Conservation (phyloP, 139 green algal genomes). For the Bryopsis sp. region DNA sequence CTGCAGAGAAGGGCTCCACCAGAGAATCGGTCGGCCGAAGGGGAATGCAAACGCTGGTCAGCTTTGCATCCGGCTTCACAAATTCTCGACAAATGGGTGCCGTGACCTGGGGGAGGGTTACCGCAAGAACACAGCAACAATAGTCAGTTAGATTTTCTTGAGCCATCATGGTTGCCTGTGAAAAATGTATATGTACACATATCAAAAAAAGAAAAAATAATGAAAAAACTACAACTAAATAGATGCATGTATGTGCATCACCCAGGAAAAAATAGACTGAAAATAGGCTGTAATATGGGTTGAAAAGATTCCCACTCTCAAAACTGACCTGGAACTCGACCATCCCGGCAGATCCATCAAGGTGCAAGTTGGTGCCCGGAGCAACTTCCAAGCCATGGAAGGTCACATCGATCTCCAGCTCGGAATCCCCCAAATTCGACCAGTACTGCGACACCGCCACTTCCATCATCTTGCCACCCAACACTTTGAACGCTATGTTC, state of each 20-base stretch:
- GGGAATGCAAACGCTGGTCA: slow-evolving; percentile 47
- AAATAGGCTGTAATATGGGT: no score
- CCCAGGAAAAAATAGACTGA: no score
- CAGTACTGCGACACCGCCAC: slow-evolving; percentile 11
- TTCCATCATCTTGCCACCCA: slow-evolving; percentile 13
- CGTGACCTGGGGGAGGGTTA: slow-evolving; percentile 16
- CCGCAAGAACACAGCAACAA: neutral
- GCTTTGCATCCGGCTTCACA: slow-evolving; percentile 47
- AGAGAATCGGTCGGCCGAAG: slow-evolving; percentile 39
- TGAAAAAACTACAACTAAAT: no score
- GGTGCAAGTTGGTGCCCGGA: neutral
- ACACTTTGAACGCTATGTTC: neutral
- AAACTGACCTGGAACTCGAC: slow-evolving; percentile 1
- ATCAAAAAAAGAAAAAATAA: no score
- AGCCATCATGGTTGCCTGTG: no score
- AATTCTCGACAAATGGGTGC: slow-evolving; percentile 49
- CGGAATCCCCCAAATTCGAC: slow-evolving; percentile 4
- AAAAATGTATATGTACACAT: no score
- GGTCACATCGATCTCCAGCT: neutral
- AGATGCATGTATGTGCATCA: no score
- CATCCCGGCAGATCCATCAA: slow-evolving; percentile 17
- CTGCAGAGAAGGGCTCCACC: slow-evolving; percentile 34
- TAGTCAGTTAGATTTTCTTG: no score
- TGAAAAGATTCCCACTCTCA: neutral
- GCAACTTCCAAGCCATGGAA: slow-evolving; percentile 13